Evolutionary conservation across 139 green algal genomes (phyloP), one percentile per base, ranked within the genome.

Genomic region (Auxenochlorella protothecoides): DNA sequence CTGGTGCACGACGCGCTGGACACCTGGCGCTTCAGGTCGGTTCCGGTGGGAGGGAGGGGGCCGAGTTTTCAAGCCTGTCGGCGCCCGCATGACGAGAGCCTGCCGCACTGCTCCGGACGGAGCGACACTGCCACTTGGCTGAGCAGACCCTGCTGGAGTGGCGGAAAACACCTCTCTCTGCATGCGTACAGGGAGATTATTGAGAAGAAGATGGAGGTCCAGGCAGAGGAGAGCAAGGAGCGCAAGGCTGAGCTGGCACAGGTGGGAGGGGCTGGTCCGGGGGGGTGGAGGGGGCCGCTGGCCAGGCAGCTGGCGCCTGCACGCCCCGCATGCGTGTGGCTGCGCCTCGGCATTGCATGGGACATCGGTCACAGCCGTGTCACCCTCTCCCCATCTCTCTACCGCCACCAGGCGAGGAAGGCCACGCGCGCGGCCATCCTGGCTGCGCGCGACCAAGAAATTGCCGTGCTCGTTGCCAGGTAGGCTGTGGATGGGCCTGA

Each of bases 1-100:
- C 66, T 87, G 55, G 59, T 75, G 51, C 73, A 80, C 61, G 80
- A 81, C n/a, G 80, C 75, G 4, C 74, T 87, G 44, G 73, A 84
- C 65, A 81, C 72, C 15, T 71, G 52, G 4, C 60, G 68, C 55
- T 15, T 87, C 59, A 74, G 81, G 76, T 76, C 59, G 5, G 56
- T 16, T 44, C 5, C 10, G 54, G 65, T 59, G 72, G 13, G 54
- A 76, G 60, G 71, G 66, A 69, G 65, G 12, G 53, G 3, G 62
- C 70, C 13, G 60, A 79, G 13, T 2, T 68, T 54, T 53, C 64
- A 55, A 56, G 6, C 27, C 64, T 10, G 6, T 12, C 6, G 13
- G 54, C 7, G 27, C 11, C 7, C 16, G 52, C 3, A 3, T 60
- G 16, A 59, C 16, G 13, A 14, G 16, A 14, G 27, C 27, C 27